Percentiles rank a stretch among this genome's conserved stretches.
phyloP scores from a whole-genome alignment of 768 basidiomycete genomes.

The Pisolithus sp. region DNA sequence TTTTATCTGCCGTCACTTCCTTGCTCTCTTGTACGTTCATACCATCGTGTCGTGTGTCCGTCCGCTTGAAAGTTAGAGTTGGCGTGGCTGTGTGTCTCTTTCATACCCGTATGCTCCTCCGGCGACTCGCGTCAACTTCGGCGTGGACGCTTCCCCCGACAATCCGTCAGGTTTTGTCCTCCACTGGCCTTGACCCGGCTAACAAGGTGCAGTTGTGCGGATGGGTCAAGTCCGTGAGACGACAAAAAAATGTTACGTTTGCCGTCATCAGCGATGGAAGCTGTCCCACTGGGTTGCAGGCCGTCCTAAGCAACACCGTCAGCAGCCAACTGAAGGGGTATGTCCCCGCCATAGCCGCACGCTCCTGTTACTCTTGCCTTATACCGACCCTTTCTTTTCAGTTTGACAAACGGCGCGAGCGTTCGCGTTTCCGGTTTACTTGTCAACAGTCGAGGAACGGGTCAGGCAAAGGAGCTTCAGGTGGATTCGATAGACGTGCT shows the following conservation, averaged over 20 bases:
- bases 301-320: constrained; percentile 48
- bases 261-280: constrained; percentile 81
- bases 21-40: constrained; percentile 3
- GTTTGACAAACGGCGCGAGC: constrained; percentile 50
- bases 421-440: constrained; percentile 46
- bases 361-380: not conserved
- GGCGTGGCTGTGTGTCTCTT: constrained; percentile 21
- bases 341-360: not conserved
- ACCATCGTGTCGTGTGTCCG: not conserved
- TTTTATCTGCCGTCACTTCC: constrained; percentile 10
- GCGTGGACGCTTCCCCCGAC: constrained; percentile 22
- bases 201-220: constrained; percentile 50
- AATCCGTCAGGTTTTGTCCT: constrained; percentile 33
- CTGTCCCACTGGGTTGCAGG: constrained; percentile 62
- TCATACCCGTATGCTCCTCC: constrained; percentile 16
- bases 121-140: constrained; percentile 25
- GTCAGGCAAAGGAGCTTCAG: constrained; percentile 47
- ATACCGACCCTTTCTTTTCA: constrained; percentile 15
- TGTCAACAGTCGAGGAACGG: constrained; percentile 39
- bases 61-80: not conserved
- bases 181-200: constrained; percentile 8
- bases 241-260: constrained; percentile 86
- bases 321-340: constrained; percentile 15
- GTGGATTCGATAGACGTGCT: constrained; percentile 44
- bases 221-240: constrained; percentile 81